A percentile compares a stretch with the other conserved stretches of the same genome.
Evolutionary conservation across 345 rosid genomes (phyloP).

Genomic region (Populus euphratica): DNA sequence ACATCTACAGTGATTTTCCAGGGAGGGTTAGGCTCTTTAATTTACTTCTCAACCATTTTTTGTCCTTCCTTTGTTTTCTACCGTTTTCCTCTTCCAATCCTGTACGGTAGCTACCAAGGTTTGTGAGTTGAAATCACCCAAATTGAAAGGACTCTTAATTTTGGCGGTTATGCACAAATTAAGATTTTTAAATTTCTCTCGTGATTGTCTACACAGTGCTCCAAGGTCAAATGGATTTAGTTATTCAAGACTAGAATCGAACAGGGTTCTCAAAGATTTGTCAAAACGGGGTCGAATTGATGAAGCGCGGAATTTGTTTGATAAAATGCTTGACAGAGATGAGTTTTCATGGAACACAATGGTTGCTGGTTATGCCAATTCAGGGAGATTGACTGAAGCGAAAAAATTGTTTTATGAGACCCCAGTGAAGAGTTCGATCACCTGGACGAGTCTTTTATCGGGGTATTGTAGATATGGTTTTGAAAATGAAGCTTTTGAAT

Average conservation of each 20-base stretch:
- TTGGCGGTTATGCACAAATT: slow-evolving; percentile 20
- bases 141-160: too few relatives aligned
- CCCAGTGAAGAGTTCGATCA: slow-evolving; percentile 56
- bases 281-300: slow-evolving; percentile 51
- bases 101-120: too few relatives aligned
- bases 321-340: slow-evolving; percentile 59
- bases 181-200: slow-evolving; percentile 10
- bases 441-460: slow-evolving; percentile 80
- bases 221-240: neutral
- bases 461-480: slow-evolving; percentile 55
- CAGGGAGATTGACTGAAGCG: slow-evolving; percentile 65
- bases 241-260: slow-evolving; percentile 40
- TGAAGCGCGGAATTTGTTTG: slow-evolving; percentile 73
- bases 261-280: slow-evolving; percentile 36
- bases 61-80: too few relatives aligned
- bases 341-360: slow-evolving; percentile 84
- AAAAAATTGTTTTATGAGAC: slow-evolving; percentile 37
- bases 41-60: too few relatives aligned
- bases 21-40: too few relatives aligned
- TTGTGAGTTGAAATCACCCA: too few relatives aligned
- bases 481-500: slow-evolving; percentile 52
- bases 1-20: too few relatives aligned
- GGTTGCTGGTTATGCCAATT: slow-evolving; percentile 63
- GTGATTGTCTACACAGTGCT: slow-evolving; percentile 8
- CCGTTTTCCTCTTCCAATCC: too few relatives aligned